Conservation (phyloP, 2,329 filamentous ascomycete species). For the Nemania sp. region DNA sequence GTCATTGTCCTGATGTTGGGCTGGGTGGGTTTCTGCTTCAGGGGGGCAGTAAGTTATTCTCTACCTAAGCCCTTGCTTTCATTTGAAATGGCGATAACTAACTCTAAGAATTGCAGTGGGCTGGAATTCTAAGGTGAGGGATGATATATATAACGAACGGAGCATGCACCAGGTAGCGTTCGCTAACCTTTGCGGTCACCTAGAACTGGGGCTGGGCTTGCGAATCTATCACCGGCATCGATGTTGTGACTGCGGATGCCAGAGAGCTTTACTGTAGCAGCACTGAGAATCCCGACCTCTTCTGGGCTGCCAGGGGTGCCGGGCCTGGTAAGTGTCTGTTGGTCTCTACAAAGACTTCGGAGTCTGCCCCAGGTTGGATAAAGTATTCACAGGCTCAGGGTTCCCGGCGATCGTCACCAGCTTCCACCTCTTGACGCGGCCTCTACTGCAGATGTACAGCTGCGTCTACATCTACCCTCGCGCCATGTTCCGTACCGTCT, state of each 20-base stretch:
- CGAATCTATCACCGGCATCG: slow-evolving; percentile 49
- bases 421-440: slow-evolving; percentile 52
- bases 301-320: slow-evolving; percentile 54
- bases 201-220: slow-evolving; percentile 62
- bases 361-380: background rate
- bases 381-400: slow-evolving; percentile 39
- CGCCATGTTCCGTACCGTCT: slow-evolving; percentile 49
- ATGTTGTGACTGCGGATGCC: slow-evolving; percentile 53
- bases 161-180: background rate
- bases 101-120: slow-evolving; percentile 44
- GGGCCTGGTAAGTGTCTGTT: slow-evolving; percentile 45
- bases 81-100: background rate
- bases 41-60: slow-evolving; percentile 47
- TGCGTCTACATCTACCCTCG: slow-evolving; percentile 52
- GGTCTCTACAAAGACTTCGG: background rate
- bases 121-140: slow-evolving; percentile 56
- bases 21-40: slow-evolving; percentile 61
- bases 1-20: slow-evolving; percentile 61
- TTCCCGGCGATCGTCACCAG: slow-evolving; percentile 58
- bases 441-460: slow-evolving; percentile 41
- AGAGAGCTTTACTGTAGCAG: slow-evolving; percentile 43
- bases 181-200: background rate
- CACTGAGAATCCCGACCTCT: slow-evolving; percentile 50
- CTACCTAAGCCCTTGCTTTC: background rate
- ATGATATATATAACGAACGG: background rate